These are phyloP conservation scores for Tricholoma matsutake DNA, from an alignment of 768 basidiomycete species.

Conservation along the genomic window DNA sequence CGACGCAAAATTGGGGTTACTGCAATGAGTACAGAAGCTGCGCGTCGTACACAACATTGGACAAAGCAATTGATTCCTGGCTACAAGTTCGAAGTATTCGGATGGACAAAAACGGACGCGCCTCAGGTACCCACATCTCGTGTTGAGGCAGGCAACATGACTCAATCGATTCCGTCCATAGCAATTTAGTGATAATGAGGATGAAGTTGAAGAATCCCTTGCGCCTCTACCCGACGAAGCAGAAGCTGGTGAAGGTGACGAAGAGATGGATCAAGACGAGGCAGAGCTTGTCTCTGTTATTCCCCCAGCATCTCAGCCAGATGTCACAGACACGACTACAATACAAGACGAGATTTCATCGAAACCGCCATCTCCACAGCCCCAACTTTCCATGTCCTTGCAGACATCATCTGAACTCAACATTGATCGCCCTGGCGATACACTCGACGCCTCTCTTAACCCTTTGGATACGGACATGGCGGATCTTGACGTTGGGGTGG, in stretches of 20 bases:
- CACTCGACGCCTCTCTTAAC: slow-evolving; percentile 55
- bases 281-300: slow-evolving; percentile 35
- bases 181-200: slow-evolving; percentile 90
- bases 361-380: slow-evolving; percentile 66
- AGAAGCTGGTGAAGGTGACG: slow-evolving; percentile 71
- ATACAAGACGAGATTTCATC: slow-evolving; percentile 49
- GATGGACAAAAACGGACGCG: slow-evolving; percentile 81
- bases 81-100: slow-evolving; percentile 62
- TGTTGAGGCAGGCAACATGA: neutral
- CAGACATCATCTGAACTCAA: slow-evolving; percentile 44
- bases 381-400: slow-evolving; percentile 56
- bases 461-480: slow-evolving; percentile 35
- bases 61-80: slow-evolving; percentile 66
- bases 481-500: slow-evolving; percentile 37
- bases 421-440: slow-evolving; percentile 37
- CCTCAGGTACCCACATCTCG: slow-evolving; percentile 48
- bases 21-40: slow-evolving; percentile 73
- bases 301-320: slow-evolving; percentile 32
- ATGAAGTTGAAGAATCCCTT: slow-evolving; percentile 72
- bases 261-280: slow-evolving; percentile 75
- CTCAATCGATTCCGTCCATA: slow-evolving; percentile 22
- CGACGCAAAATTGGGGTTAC: slow-evolving; percentile 76
- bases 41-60: slow-evolving; percentile 86
- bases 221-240: slow-evolving; percentile 77
- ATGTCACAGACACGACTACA: slow-evolving; percentile 25